A percentile compares a stretch with the other conserved stretches of the same genome.
Evolutionary conservation across 352 stramenopile genomes (phyloP).

Genomic region (Globisporangium cederbergense): DNA sequence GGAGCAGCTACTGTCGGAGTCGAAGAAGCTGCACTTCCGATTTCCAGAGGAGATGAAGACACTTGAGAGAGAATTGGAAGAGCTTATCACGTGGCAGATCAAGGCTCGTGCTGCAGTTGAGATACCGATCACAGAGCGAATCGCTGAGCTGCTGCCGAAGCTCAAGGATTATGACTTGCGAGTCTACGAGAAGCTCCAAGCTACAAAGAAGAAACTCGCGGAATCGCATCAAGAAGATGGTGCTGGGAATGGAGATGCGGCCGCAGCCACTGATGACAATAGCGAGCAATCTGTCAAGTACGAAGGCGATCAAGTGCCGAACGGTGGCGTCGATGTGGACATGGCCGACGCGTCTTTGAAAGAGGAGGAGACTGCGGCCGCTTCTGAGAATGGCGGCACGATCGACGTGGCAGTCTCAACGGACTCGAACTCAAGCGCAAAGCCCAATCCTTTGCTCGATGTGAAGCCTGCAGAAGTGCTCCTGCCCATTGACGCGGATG

Average conservation of each 20-base stretch:
- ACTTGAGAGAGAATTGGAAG: conserved; percentile 67
- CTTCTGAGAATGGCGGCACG: background rate
- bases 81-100: conserved; percentile 56
- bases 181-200: conserved; percentile 58
- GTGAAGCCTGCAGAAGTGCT: conserved; percentile 4
- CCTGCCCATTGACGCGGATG: conserved; percentile 27
- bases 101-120: conserved; percentile 58
- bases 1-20: conserved; percentile 50
- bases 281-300: conserved; percentile 2
- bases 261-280: background rate
- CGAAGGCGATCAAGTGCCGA: conserved; percentile 1
- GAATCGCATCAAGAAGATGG: background rate
- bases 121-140: conserved; percentile 26
- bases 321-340: background rate
- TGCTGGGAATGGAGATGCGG: conserved; percentile 3
- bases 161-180: conserved; percentile 63
- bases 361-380: background rate
- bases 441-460: background rate
- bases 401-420: background rate
- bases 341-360: background rate
- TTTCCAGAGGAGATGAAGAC: conserved; percentile 81
- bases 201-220: conserved; percentile 39
- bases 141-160: conserved; percentile 35
- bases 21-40: conserved; percentile 50
- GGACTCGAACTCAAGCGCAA: background rate